Evolutionary conservation across 2,329 filamentous ascomycete genomes (phyloP).

Genomic region (Botrytis aclada): DNA sequence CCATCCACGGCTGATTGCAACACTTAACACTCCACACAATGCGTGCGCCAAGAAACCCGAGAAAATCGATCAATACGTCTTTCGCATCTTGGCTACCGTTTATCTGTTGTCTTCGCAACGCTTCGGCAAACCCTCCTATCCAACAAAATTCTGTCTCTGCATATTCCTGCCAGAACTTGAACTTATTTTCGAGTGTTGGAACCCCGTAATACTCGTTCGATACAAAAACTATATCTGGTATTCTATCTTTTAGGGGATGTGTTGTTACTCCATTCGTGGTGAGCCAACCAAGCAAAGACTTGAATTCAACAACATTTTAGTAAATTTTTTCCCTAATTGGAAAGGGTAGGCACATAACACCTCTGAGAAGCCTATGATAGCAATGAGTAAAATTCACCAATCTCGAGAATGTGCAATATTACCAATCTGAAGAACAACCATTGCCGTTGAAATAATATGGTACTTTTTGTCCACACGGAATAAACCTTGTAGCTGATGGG

Average conservation of each 20-base stretch:
- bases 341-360: not conserved
- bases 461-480: not conserved
- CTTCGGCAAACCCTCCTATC: not conserved
- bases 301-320: rapidly evolving
- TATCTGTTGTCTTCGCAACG: not conserved
- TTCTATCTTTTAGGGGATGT: too few relatives aligned
- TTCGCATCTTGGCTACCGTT: not conserved
- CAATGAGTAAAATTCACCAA: not conserved
- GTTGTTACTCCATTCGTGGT: not conserved
- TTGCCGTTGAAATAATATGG: not conserved
- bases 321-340: not conserved
- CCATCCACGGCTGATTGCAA: not conserved
- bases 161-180: rapidly evolving
- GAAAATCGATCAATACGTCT: not conserved
- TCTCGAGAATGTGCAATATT: not conserved
- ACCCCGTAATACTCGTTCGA: not conserved
- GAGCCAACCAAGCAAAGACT: not conserved
- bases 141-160: not conserved
- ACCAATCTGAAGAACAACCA: not conserved
- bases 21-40: not conserved
- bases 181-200: not conserved
- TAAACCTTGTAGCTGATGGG: not conserved
- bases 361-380: not conserved
- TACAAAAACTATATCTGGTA: too few relatives aligned
- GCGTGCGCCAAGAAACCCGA: not conserved